Base-by-base conservation (phyloP, 1,284 basidiomycete genomes). In the Flammula alnicola region DNA sequence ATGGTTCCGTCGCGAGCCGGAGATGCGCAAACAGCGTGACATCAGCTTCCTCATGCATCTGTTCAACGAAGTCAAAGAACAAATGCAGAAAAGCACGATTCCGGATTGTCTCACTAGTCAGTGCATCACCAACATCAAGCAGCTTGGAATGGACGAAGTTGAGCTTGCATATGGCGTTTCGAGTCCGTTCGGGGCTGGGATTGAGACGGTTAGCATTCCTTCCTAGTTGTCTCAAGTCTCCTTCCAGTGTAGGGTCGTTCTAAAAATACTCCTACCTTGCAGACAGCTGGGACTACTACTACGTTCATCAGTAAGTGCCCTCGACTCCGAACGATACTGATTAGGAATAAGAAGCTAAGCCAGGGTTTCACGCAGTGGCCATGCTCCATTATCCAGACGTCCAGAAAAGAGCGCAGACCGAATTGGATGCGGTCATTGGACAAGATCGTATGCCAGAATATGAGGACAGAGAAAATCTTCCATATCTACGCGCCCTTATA, bases 81-180 rank as follows among this genome's bases (percentile, higher is more conserved):
- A 76, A 25, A 74, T 77, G 71, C 59, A 61, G 10, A 63, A 63
- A 5, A 77, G 75, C 1, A 72, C 70, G 1, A 62, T 69, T 4
- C 73, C 70, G 0, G 71, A 73, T 17, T 79, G 77, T 46, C 64
- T 81, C 19, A 69, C 75, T 2, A 63, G 69, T 3, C 72, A 78
- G 52, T 70, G 73, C 5, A 59, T 79, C 22, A 57, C 66, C 11
- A 66, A 73, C 19, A 67, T 73, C 50, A 60, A 68, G 38, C 68
- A 76, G 57, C 67, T 68, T 25, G 73, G 71, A 4, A 69, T 79
- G 69, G 60, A 61, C 0, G 76, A 79, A 31, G 48, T 78, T 17
- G 75, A 79, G 47, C 60, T 79, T 11, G 77, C 76, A 1, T 78
- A 79, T 59, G 65, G 74, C 2, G 70, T 74, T 33, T 74, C 71